Base-by-base conservation (phyloP, 2,329 filamentous ascomycete species). In the Epichloe sp. region DNA sequence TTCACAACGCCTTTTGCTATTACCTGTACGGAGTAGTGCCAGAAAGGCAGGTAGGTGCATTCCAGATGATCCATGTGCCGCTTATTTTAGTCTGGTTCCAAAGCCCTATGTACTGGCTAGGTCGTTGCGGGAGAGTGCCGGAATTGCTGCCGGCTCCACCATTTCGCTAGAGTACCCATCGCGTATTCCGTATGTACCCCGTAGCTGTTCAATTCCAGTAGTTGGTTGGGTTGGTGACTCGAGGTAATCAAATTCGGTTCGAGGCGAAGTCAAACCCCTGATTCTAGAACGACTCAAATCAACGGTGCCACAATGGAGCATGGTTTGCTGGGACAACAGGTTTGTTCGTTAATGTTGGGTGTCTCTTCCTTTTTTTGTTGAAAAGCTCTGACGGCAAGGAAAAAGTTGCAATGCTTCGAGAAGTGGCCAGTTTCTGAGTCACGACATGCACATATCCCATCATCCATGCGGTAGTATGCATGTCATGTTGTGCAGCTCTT, bases 61-160 rank as follows among this genome's bases (percentile, higher is more conserved):
- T 21, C 19, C 19, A 21, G 41, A 42, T 45, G 26, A 42, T 50
- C 50, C 52, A 43, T 49, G 41, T 21, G 34, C 44, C 49, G 35
- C 31, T 42, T 19, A 8, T 8, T 21, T 8, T 21, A 36, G 36
- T 49, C 51, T 44, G 51, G 56, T 52, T 52, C 49, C 56, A 45
- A 44, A 44, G 54, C 49, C 26, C 7, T 8, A 31, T 31, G 26
- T 3, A 31, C 31, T 31, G 4, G 42, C 50, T 51, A 52, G 52
- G 51, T 57, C 57, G 40, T 58, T 58, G 56, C 55, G 53, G 57
- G 55, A 62, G 60, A 63, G 56, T 60, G 57, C 63, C 62, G 61
- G 60, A 60, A 59, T 55, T 53, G 55, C 55, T 58, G 55, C 61
- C 59, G 57, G 60, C 59, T 59, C 62, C 62, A 62, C 59, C 57